A percentile compares a stretch with the other conserved stretches of the same genome.
These are phyloP conservation scores for Lanmaoa rubissima DNA, from an alignment of 768 basidiomycete species.

Conservation along the genomic window DNA sequence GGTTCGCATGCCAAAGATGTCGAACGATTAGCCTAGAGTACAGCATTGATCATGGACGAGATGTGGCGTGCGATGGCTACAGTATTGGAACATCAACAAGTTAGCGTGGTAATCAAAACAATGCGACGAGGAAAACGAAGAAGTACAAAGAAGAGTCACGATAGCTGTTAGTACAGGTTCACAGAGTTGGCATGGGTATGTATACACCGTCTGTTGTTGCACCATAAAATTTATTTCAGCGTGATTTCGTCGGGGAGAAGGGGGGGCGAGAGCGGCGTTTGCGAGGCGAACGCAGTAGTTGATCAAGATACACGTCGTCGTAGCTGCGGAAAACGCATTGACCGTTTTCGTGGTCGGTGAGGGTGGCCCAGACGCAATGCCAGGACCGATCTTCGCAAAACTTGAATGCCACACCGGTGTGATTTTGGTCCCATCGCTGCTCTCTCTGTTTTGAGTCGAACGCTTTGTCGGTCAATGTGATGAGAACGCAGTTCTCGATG, in stretches of 20 bases:
- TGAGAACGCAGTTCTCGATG: conserved; percentile 51
- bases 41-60: conserved; percentile 4
- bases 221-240: conserved; percentile 11
- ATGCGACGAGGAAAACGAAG: conserved; percentile 1
- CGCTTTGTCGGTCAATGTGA: conserved; percentile 58
- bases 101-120: conserved; percentile 17
- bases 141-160: not conserved
- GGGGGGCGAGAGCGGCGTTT: conserved; percentile 30
- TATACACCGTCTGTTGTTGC: conserved; percentile 15
- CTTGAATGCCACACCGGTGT: conserved; percentile 50
- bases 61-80: conserved; percentile 8
- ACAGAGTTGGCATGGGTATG: conserved; percentile 1
- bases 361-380: conserved; percentile 67
- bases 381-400: conserved; percentile 48
- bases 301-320: conserved; percentile 57
- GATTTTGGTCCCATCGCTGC: conserved; percentile 37
- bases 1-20: conserved; percentile 1
- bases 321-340: conserved; percentile 55
- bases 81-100: conserved; percentile 6
- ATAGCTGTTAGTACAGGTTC: conserved; percentile 16
- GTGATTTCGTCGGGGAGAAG: conserved; percentile 23
- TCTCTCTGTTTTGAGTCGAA: conserved; percentile 40
- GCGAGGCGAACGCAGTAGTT: conserved; percentile 41
- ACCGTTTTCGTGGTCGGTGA: conserved; percentile 50
- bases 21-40: conserved; percentile 7